phyloP scores from a whole-genome alignment of 176 grass and related monocot genomes.

The Saccharum officinarum region DNA sequence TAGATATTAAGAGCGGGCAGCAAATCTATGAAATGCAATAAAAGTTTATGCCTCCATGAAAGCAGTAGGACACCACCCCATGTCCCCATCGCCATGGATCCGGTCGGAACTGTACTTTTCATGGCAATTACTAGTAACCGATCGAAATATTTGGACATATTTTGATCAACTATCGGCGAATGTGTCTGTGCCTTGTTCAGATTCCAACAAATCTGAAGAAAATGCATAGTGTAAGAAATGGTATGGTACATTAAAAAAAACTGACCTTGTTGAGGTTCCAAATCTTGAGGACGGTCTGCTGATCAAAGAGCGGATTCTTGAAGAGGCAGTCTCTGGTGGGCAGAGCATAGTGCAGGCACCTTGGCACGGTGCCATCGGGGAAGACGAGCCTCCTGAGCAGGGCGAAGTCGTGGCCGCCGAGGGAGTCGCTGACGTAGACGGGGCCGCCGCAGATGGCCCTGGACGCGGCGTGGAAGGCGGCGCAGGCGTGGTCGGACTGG shows the following conservation, averaged over 20 bases:
- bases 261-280: conserved; percentile 89
- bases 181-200: too few species aligned
- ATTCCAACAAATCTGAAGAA: too few species aligned
- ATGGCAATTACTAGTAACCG: too few species aligned
- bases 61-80: too few species aligned
- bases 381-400: conserved; percentile 48
- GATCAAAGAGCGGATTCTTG: conserved; percentile 59
- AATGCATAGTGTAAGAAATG: neutral
- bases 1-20: too few species aligned
- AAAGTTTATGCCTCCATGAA: too few species aligned
- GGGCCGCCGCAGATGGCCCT: conserved; percentile 65
- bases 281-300: conserved; percentile 65
- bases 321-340: conserved; percentile 75
- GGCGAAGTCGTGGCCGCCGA: conserved; percentile 61
- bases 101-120: too few species aligned
- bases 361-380: conserved; percentile 56
- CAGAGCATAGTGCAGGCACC: conserved; percentile 64
- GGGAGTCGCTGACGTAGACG: neutral
- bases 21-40: neutral
- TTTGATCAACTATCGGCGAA: neutral
- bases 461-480: conserved; percentile 63
- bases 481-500: conserved; percentile 63
- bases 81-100: too few species aligned
- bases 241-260: neutral
- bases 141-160: neutral